These are phyloP conservation scores for Cadophora luteo-olivacea DNA, from an alignment of 2,329 filamentous ascomycete species.

Conservation along the genomic window DNA sequence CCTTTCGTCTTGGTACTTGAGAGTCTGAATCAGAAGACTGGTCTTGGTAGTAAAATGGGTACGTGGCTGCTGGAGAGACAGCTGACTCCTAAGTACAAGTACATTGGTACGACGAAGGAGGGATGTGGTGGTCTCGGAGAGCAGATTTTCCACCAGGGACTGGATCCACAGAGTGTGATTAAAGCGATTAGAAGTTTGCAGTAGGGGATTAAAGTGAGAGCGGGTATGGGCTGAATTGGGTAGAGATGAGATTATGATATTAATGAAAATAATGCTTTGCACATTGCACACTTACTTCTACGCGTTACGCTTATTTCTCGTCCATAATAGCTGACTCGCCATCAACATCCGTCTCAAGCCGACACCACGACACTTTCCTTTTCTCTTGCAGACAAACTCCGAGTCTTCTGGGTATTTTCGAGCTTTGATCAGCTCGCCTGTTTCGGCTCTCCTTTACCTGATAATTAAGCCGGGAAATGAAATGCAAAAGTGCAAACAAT, in stretches of 20 bases:
- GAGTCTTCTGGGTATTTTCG: too few species aligned
- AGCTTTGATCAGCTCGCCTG: not conserved
- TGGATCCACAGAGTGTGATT: constrained; percentile 46
- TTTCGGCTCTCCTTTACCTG: not conserved
- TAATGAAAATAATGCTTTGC: constrained; percentile 9
- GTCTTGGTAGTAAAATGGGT: constrained; percentile 47
- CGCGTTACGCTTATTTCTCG: not conserved
- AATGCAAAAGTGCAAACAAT: not conserved
- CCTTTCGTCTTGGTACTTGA: constrained; percentile 49
- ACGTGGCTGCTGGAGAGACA: constrained; percentile 47
- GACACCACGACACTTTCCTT: too few species aligned
- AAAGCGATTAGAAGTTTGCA: constrained; percentile 40
- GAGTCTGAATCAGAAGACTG: constrained; percentile 49
- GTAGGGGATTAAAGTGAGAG: constrained; percentile 4
- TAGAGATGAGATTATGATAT: not conserved
- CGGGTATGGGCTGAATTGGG: not conserved
- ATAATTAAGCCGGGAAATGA: not conserved
- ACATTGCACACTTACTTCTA: too few species aligned
- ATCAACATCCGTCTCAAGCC: too few species aligned
- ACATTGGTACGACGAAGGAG: constrained; percentile 48
- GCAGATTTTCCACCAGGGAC: constrained; percentile 48
- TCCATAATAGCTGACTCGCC: not conserved
- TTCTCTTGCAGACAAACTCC: too few species aligned
- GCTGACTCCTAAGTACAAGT: constrained; percentile 47
- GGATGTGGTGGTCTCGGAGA: constrained; percentile 48